Base-by-base conservation (phyloP, 177 flowering plant genomes). In the Tripterygium wilfordii region DNA sequence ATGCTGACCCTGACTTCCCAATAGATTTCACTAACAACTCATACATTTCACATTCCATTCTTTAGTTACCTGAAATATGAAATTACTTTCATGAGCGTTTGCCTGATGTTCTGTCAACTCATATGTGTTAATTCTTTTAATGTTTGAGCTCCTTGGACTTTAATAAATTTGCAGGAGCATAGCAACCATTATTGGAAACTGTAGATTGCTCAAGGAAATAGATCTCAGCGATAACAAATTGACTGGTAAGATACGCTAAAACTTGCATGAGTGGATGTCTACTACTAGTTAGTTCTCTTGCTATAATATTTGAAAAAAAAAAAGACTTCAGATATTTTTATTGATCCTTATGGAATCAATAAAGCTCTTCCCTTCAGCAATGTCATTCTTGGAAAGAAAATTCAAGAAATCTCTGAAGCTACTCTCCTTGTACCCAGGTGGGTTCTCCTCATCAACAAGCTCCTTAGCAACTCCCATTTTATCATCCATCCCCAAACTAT, bases 401-500 rank as follows among this genome's bases (percentile, higher is more conserved):
- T 74, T 28, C n/a, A 83, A 66, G 39, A 76, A 83, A 46, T 80
- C 84, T 12, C 54, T 45, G 36, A 78, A 63, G 54, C 86, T 76
- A 46, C 80, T 77, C 19, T 41, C 76, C 26, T 30, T 71, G 26
- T 77, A 83, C 2, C 30, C 37, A 18, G 31, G 56, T 0, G 75
- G 72, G 13, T 58, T 49, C 1, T 74, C 29, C 14, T 68, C 71
- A 49, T 76, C 72, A 5, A 75, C 58, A 2, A 78, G 72, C 50
- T 78, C 79, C 27, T 43, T 1, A 0, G 84, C 77, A 19, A 68
- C 8, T 30, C 40, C 65, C 66, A 78, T 52, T 29, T 63, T 67
- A 45, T 48, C 72, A 21, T 80, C 72, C 63, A 78, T 58, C 4
- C 67, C 76, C 30, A 80, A 36, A 23, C 78, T 71, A 17, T 74